Base-by-base conservation (phyloP, 495 filamentous ascomycete species). In the Lasiosphaeriaceae sp. region DNA sequence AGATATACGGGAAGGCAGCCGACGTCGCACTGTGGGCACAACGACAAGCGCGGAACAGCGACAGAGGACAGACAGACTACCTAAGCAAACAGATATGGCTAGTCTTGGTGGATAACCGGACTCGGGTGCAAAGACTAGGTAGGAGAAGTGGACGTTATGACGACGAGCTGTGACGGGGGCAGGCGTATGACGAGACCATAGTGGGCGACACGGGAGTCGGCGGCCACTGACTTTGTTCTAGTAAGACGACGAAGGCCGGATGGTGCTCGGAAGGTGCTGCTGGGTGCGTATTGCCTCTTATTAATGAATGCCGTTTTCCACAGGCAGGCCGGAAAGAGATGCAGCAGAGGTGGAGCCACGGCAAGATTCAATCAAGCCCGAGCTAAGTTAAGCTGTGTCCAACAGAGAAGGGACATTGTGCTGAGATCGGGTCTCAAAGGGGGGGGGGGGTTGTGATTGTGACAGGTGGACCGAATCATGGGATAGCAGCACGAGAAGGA, bases 151-250 rank as follows among this genome's bases (percentile, higher is more conserved):
- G 9, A 14, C 34, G 37, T 51, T 56, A 60, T 43, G 62, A 63
- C 21, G 52, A 61, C 44, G 21, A 56, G 39, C 26, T 26, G 29
- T 22, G 50, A 47, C 24, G 31, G 47, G 31, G 37, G 39, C n/a
- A n/a, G 19, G 52, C 45, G 50, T 54, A 55, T 59, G 54, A 59
- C 55, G 60, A 55, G 50, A 57, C 57, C 62, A 68, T 65, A 54
- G 52, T 57, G 60, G 50, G 56, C 50, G 59, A 50, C n/a, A 44
- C 22, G 23, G 31, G 39, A 21, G 14, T 24, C 26, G 47, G 29
- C 44, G 47, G 43, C 37, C 17, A 48, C 22, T 43, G 26, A 31
- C n/a, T 31, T 2, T 16, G 17, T 55, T 47, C 46, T 14, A 41
- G 45, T 52, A 45, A 54, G 52, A 53, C 52, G n/a, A 52, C 21